Conservation (phyloP, 2,329 filamentous ascomycete genomes). For the Colletotrichum sp. region DNA sequence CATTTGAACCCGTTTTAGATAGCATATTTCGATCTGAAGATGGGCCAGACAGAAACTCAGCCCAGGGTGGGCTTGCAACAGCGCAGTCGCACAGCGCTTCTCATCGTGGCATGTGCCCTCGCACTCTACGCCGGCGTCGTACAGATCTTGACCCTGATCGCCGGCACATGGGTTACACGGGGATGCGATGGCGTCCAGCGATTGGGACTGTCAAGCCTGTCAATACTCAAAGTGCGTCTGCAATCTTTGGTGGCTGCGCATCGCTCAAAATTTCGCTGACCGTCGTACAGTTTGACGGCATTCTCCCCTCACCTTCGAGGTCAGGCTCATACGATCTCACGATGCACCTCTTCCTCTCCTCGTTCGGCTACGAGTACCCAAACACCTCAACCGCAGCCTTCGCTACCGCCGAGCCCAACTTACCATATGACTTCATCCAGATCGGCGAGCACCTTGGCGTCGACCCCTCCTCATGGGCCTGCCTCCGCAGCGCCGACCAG, state of each 20-base stretch:
- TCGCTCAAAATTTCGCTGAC: not conserved
- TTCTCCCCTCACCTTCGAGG: not conserved
- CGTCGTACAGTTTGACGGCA: slow-evolving; percentile 9
- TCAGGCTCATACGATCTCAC: slow-evolving; percentile 7
- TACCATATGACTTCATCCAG: slow-evolving; percentile 6
- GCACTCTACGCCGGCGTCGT: not conserved
- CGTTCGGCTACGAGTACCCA: slow-evolving; percentile 20
- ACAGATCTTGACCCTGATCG: slow-evolving; percentile 3
- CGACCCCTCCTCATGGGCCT: slow-evolving; percentile 12
- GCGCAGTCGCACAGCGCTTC: not conserved
- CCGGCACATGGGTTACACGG: slow-evolving; percentile 3
- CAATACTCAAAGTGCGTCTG: not conserved
- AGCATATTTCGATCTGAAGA: too few relatives aligned
- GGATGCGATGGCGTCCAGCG: not conserved
- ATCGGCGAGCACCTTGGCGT: slow-evolving; percentile 1
- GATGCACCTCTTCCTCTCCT: slow-evolving; percentile 13
- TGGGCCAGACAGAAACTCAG: not conserved
- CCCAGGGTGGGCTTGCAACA: not conserved
- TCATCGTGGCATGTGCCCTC: not conserved
- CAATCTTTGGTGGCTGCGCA: too few relatives aligned
- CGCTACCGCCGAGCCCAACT: not conserved
- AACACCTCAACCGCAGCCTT: not conserved
- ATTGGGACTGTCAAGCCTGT: not conserved
- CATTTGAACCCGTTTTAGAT: too few relatives aligned
- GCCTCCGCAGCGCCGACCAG: not conserved